Conservation (phyloP, 106 monocot genomes). For the Acorus gramineus region DNA sequence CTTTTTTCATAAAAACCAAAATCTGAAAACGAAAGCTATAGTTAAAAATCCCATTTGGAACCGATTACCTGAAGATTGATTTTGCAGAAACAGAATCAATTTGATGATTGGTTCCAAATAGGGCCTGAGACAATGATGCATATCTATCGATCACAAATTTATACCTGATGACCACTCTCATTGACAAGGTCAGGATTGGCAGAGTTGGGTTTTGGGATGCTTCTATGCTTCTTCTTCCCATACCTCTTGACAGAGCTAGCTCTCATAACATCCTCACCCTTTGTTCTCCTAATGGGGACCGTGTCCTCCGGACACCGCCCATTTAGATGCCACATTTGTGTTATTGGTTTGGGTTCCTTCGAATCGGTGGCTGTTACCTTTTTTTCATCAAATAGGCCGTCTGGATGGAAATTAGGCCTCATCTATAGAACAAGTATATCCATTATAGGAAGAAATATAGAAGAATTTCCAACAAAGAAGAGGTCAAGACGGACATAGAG, state of each 20-base stretch:
- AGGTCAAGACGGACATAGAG: not conserved
- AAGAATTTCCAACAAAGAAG: too few relatives aligned
- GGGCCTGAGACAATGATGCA: too few relatives aligned
- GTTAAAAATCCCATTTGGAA: too few relatives aligned
- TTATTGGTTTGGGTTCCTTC: too few relatives aligned
- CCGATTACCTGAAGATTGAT: too few relatives aligned
- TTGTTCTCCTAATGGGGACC: slow-evolving; percentile 50
- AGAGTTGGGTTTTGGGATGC: slow-evolving; percentile 40
- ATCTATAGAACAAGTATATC: slow-evolving; percentile 21
- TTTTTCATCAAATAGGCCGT: slow-evolving; percentile 32
- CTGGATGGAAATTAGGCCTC: slow-evolving; percentile 74
- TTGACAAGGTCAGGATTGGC: slow-evolving; percentile 55
- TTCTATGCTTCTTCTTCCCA: slow-evolving; percentile 61
- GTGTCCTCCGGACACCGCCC: too few relatives aligned
- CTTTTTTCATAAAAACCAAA: too few relatives aligned
- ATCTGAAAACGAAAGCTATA: too few relatives aligned
- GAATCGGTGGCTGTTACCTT: slow-evolving; percentile 12
- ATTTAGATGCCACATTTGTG: too few relatives aligned
- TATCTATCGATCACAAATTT: not conserved
- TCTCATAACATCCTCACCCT: slow-evolving; percentile 57
- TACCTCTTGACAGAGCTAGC: slow-evolving; percentile 60
- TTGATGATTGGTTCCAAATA: too few relatives aligned
- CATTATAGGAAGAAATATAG: not conserved
- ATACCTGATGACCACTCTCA: slow-evolving; percentile 74
- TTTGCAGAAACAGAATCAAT: too few relatives aligned